Conservation (phyloP, 768 basidiomycete genomes). For the Podaxis sp. region DNA sequence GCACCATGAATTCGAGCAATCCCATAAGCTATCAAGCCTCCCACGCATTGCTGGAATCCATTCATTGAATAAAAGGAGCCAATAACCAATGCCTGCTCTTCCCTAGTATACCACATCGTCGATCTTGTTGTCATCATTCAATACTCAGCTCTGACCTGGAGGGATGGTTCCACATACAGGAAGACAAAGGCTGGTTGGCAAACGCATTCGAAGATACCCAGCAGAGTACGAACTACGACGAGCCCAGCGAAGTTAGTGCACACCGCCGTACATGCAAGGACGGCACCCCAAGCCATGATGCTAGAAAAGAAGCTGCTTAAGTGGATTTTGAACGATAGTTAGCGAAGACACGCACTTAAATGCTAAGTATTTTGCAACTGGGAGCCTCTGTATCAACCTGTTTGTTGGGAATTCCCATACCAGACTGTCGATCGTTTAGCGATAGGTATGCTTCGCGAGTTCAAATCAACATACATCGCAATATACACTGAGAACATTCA, state of each 20-base stretch:
- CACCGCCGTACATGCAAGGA: slow-evolving; percentile 45
- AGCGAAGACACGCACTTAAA: slow-evolving; percentile 28
- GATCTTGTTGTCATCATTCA: slow-evolving; percentile 26
- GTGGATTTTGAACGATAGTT: not conserved
- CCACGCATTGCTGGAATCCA: slow-evolving; percentile 43
- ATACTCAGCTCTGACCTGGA: not conserved
- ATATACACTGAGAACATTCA: slow-evolving; percentile 28
- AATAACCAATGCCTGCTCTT: slow-evolving; percentile 44
- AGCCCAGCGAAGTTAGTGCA: slow-evolving; percentile 40
- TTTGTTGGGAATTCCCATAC: slow-evolving; percentile 47
- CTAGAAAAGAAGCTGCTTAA: slow-evolving; percentile 14
- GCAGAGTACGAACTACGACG: slow-evolving; percentile 41
- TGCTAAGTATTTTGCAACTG: slow-evolving; percentile 45
- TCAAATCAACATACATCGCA: slow-evolving; percentile 27
- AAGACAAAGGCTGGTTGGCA: slow-evolving; percentile 46
- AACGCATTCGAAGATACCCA: slow-evolving; percentile 43
- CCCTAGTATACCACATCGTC: slow-evolving; percentile 49
- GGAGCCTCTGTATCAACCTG: slow-evolving; percentile 41
- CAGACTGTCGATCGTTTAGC: slow-evolving; percentile 19
- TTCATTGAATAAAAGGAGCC: slow-evolving; percentile 44
- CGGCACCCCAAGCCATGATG: slow-evolving; percentile 38
- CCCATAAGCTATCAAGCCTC: slow-evolving; percentile 46
- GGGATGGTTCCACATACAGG: slow-evolving; percentile 22
- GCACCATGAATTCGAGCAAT: slow-evolving; percentile 39
- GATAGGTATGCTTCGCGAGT: not conserved